A percentile compares a stretch with the other conserved stretches of the same genome.
Evolutionary conservation across 768 basidiomycete species (phyloP).

Genomic region (Sutorius australiensis): DNA sequence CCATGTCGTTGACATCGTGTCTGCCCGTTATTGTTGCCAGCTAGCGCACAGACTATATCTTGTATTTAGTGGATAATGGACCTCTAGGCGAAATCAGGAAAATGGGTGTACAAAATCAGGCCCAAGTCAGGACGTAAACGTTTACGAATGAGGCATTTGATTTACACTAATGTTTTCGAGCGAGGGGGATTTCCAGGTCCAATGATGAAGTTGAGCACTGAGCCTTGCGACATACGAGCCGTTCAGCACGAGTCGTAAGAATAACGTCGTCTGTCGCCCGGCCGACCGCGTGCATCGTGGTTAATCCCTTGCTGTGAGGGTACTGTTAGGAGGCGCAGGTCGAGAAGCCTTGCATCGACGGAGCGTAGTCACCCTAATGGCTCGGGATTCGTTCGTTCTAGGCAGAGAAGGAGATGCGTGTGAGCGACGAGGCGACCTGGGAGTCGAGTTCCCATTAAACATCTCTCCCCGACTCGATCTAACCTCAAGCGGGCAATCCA

Average conservation of each 20-base stretch:
- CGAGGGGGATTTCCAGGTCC: slow-evolving; percentile 5
- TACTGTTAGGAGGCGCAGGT: not conserved
- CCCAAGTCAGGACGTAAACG: not conserved
- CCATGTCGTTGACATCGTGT: not conserved
- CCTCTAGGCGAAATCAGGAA: not conserved
- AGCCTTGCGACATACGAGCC: not conserved
- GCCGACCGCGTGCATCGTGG: slow-evolving; percentile 20
- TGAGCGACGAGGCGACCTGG: slow-evolving; percentile 24
- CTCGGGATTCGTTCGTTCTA: slow-evolving; percentile 21
- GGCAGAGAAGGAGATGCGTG: slow-evolving; percentile 15
- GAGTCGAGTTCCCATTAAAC: not conserved
- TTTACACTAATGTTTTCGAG: not conserved
- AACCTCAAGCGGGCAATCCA: slow-evolving; percentile 8
- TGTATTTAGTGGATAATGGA: not conserved
- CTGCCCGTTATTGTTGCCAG: not conserved
- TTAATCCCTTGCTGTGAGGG: slow-evolving; percentile 19
- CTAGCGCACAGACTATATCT: not conserved
- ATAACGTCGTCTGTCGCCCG: slow-evolving; percentile 16
- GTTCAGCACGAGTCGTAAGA: slow-evolving; percentile 10
- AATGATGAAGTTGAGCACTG: slow-evolving; percentile 1
- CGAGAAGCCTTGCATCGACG: not conserved
- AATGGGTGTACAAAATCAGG: not conserved
- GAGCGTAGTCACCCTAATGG: slow-evolving; percentile 11
- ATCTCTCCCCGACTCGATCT: slow-evolving; percentile 4
- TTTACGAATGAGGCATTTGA: not conserved